These are phyloP conservation scores for Fraxinus nigra DNA, from an alignment of 305 asterid genomes.

Conservation along the genomic window DNA sequence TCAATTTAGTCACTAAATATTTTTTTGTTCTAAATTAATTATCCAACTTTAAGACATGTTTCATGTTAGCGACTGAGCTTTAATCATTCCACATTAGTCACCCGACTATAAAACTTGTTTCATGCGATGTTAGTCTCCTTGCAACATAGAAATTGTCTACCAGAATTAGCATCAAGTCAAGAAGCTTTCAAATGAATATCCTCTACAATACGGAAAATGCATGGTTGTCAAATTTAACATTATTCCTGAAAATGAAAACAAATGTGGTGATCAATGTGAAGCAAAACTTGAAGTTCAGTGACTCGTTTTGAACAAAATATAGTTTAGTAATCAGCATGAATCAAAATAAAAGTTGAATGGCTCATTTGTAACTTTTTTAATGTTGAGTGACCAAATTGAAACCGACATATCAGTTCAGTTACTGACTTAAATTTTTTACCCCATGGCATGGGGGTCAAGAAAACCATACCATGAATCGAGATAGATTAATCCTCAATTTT, in stretches of 20 bases:
- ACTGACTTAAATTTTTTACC: neutral
- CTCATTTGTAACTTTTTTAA: neutral
- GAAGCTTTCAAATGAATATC: neutral
- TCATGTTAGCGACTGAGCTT: neutral
- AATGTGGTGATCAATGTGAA: neutral
- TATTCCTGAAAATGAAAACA: neutral
- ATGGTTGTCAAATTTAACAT: neutral
- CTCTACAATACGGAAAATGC: neutral
- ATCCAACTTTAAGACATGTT: neutral
- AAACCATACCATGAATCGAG: neutral
- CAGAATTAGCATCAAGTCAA: neutral
- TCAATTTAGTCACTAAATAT: neutral
- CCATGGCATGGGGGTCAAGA: neutral
- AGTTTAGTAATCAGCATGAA: neutral
- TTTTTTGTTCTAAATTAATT: neutral
- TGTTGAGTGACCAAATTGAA: neutral
- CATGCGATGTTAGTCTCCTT: neutral
- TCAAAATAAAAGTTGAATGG: neutral
- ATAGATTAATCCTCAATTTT: neutral
- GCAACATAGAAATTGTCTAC: neutral
- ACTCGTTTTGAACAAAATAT: no score
- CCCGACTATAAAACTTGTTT: neutral
- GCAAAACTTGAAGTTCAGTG: neutral
- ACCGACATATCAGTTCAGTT: neutral
- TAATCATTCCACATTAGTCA: neutral